Conservation (phyloP, 1,284 basidiomycete species). For the Grifola frondosa region DNA sequence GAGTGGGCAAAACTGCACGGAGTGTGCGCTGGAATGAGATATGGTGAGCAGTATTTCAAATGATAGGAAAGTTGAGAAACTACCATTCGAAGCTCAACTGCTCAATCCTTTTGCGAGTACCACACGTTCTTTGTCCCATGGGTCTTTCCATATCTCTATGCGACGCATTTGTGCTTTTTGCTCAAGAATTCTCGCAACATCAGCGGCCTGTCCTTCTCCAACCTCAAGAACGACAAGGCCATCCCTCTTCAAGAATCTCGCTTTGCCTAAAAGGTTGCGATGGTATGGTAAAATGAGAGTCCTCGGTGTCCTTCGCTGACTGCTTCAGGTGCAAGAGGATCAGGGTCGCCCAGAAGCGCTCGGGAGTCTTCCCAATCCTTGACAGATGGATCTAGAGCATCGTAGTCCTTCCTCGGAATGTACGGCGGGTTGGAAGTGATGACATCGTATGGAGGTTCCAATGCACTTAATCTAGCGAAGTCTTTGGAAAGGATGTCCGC, state of each 20-base stretch:
- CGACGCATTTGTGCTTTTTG: conserved; percentile 40
- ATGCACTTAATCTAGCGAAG: conserved; percentile 34
- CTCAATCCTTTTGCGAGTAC: no score
- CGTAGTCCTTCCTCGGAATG: conserved; percentile 70
- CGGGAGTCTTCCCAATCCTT: conserved; percentile 74
- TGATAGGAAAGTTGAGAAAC: no score
- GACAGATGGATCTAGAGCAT: conserved; percentile 65
- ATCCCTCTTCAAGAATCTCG: conserved; percentile 45
- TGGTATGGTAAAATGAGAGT: conserved; percentile 79
- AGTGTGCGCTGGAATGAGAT: no score
- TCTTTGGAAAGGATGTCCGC: conserved; percentile 47
- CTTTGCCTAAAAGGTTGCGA: conserved; percentile 57
- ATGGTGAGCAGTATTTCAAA: no score
- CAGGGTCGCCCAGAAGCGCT: conserved; percentile 75
- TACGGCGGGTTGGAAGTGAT: conserved; percentile 95
- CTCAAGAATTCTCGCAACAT: conserved; percentile 60
- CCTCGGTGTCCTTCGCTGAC: conserved; percentile 48
- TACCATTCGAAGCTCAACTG: no score
- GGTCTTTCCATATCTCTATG: conserved; percentile 74
- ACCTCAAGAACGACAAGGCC: conserved; percentile 78
- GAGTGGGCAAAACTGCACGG: no score
- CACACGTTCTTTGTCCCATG: conserved; percentile 69
- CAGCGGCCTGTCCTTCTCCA: conserved; percentile 68
- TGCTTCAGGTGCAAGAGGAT: conserved; percentile 10
- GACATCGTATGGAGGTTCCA: conserved; percentile 63